Evolutionary conservation across 169 alveolate genomes (phyloP).

Genomic region (Eimeria falciformis): DNA sequence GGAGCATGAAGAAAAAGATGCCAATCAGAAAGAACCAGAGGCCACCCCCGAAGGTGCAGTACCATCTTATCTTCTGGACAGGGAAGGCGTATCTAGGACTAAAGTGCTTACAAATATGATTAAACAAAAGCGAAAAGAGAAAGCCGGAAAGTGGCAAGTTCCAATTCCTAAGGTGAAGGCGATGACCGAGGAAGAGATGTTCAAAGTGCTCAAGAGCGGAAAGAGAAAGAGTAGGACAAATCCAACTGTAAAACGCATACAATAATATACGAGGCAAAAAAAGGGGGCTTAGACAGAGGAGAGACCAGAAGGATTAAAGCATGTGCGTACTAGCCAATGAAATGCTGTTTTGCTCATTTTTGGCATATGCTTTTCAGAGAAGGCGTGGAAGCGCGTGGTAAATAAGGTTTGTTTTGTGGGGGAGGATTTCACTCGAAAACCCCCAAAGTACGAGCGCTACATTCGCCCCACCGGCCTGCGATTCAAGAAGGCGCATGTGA

Average conservation of each 20-base stretch:
- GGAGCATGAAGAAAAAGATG: conserved; percentile 96
- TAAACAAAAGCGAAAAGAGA: conserved; percentile 98
- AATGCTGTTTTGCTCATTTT: not conserved
- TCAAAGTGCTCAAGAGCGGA: conserved; percentile 84
- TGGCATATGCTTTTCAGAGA: conserved; percentile 79
- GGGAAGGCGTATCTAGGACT: conserved; percentile 97
- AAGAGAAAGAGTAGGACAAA: conserved; percentile 81
- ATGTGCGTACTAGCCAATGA: not conserved
- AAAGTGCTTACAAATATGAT: conserved; percentile 97
- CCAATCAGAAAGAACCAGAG: conserved; percentile 87
- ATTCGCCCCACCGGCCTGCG: conserved; percentile 99
- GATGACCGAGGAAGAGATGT: conserved; percentile 92
- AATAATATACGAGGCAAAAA: not conserved
- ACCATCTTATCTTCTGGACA: conserved; percentile 98
- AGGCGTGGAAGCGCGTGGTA: conserved; percentile 99
- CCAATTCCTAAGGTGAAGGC: conserved; percentile 98
- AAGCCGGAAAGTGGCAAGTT: conserved; percentile 99
- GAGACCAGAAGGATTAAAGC: not conserved
- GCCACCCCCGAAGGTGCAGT: conserved; percentile 97
- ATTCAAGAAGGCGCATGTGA: conserved; percentile 98
- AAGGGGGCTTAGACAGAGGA: not conserved
- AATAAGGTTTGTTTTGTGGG: conserved; percentile 98
- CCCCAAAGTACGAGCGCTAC: conserved; percentile 98
- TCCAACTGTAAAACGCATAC: not conserved
- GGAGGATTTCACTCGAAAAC: conserved; percentile 98